phyloP scores from a whole-genome alignment of 805 yeast species.

The Sungouiella blattae region DNA sequence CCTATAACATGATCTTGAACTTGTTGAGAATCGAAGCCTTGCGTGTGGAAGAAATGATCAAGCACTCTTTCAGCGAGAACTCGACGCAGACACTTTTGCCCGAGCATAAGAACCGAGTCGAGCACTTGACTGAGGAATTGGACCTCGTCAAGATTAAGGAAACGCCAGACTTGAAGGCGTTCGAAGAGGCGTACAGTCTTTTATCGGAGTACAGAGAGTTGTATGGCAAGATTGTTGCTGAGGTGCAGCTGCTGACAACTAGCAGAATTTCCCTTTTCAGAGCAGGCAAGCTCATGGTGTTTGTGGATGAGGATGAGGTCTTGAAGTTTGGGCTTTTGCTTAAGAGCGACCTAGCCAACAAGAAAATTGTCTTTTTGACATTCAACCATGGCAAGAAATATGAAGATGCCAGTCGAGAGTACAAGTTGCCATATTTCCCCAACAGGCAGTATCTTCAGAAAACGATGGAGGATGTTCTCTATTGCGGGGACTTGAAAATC shows the following conservation, averaged over 20 bases:
- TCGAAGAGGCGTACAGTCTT: slow-evolving; percentile 44
- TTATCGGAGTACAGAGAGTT: slow-evolving; percentile 44
- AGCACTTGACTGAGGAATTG: slow-evolving; percentile 48
- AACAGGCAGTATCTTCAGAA: slow-evolving; percentile 26
- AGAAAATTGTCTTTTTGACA: slow-evolving; percentile 37
- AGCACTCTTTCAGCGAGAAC: slow-evolving; percentile 91
- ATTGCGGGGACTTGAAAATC: slow-evolving; percentile 30
- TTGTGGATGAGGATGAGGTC: slow-evolving; percentile 43
- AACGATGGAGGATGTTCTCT: slow-evolving; percentile 34
- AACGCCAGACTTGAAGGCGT: slow-evolving; percentile 36
- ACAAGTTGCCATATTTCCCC: slow-evolving; percentile 38
- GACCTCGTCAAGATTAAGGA: slow-evolving; percentile 30
- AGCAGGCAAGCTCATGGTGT: slow-evolving; percentile 58
- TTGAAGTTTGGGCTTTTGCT: slow-evolving; percentile 53
- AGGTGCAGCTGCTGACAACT: slow-evolving; percentile 44
- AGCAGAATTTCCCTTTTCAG: slow-evolving; percentile 45
- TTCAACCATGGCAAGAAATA: slow-evolving; percentile 42
- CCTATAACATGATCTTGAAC: slow-evolving; percentile 93
- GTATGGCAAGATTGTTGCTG: slow-evolving; percentile 45
- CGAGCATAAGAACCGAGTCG: slow-evolving; percentile 70
- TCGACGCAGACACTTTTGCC: slow-evolving; percentile 81
- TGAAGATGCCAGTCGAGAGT: slow-evolving; percentile 19
- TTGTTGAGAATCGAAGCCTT: slow-evolving; percentile 89
- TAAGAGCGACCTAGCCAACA: slow-evolving; percentile 34
- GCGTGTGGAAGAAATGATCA: slow-evolving; percentile 97